Conservation (phyloP, 345 rosid species). For the Pelargonium nanum region DNA sequence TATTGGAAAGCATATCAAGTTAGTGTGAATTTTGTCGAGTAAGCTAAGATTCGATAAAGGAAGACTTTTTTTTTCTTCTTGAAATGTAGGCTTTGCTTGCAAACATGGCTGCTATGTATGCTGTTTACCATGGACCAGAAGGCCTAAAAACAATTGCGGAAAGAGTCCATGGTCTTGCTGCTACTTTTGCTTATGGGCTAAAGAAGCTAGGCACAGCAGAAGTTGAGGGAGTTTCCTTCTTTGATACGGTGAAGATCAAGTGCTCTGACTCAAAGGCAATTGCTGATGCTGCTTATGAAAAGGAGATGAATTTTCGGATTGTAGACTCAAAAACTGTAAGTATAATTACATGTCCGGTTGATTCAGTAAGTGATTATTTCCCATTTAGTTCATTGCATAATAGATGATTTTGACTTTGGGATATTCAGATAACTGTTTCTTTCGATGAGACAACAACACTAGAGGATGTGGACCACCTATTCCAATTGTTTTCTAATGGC, state of each 20-base stretch:
- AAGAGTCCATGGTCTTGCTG: constrained; percentile 96
- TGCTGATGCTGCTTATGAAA: constrained; percentile 65
- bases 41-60: neutral
- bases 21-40: neutral
- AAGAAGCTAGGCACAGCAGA: constrained; percentile 79
- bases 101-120: constrained; percentile 97
- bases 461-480: constrained; percentile 82
- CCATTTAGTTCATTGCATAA: constrained; percentile 1
- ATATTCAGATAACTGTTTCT: constrained; percentile 69
- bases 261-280: constrained; percentile 64
- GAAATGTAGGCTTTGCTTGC: constrained; percentile 80
- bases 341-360: constrained; percentile 3
- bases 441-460: constrained; percentile 94
- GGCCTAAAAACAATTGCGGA: constrained; percentile 74
- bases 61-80: neutral
- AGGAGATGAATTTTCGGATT: constrained; percentile 67
- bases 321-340: constrained; percentile 82
- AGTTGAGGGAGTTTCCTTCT: constrained; percentile 78
- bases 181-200: constrained; percentile 65
- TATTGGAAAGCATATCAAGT: neutral
- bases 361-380: constrained; percentile 1
- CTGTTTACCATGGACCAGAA: constrained; percentile 95
- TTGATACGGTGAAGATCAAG: constrained; percentile 89
- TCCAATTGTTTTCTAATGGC: constrained; percentile 64
- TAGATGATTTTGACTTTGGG: constrained; percentile 3